Conservation (phyloP, 768 basidiomycete species). For the Boletus tomentosulus region DNA sequence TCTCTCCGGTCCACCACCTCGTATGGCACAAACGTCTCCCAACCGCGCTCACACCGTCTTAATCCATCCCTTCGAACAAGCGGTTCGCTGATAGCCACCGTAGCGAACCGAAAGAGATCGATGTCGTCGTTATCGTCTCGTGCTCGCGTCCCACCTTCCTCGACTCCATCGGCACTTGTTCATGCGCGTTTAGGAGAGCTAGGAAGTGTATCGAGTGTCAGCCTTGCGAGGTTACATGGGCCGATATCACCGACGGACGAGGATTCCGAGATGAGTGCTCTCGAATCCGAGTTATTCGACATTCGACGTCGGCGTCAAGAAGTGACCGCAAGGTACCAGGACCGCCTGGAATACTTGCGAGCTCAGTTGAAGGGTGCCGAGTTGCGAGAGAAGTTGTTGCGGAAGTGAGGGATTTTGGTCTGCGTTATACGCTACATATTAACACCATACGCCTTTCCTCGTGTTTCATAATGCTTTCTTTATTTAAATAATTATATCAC, state of each 20-base stretch:
- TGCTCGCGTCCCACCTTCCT: constrained; percentile 34
- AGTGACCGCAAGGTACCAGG: constrained; percentile 67
- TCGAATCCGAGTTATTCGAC: constrained; percentile 62
- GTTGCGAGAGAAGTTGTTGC: constrained; percentile 75
- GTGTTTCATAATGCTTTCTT: constrained; percentile 16
- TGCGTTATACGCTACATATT: neutral
- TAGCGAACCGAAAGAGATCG: constrained; percentile 53
- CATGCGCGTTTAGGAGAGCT: constrained; percentile 30
- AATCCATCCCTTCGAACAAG: constrained; percentile 34
- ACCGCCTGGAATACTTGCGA: constrained; percentile 72
- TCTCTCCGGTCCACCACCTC: constrained; percentile 56
- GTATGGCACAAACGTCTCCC: constrained; percentile 44
- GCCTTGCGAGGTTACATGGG: constrained; percentile 43
- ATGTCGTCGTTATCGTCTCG: constrained; percentile 57
- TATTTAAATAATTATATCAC: constrained; percentile 8
- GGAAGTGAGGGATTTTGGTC: constrained; percentile 38
- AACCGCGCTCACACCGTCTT: constrained; percentile 44
- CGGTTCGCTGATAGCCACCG: constrained; percentile 25
- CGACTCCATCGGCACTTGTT: constrained; percentile 26
- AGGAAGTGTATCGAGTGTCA: constrained; percentile 43
- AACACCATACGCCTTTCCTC: constrained; percentile 5
- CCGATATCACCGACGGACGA: constrained; percentile 26
- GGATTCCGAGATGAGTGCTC: constrained; percentile 33
- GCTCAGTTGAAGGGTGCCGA: constrained; percentile 82
- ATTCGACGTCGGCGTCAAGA: constrained; percentile 67